phyloP scores from a whole-genome alignment of 2,329 filamentous ascomycete genomes.

The Calonectria hongkongensis region DNA sequence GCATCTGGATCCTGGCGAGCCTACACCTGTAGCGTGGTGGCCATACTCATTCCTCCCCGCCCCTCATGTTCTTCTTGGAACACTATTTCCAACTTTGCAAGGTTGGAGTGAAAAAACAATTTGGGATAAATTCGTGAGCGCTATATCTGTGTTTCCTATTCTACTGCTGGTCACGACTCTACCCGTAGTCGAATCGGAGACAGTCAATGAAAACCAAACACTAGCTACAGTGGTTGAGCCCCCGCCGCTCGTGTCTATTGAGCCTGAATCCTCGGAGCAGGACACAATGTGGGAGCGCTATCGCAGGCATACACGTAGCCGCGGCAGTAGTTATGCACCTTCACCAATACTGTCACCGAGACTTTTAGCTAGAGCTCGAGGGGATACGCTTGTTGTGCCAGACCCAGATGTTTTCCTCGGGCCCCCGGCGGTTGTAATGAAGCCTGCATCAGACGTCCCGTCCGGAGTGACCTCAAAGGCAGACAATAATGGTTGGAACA shows the following conservation, averaged over 20 bases:
- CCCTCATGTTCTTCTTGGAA: slow-evolving; percentile 81
- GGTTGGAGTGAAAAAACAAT: slow-evolving; percentile 87
- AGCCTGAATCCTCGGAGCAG: slow-evolving; percentile 59
- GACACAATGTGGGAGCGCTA: slow-evolving; percentile 78
- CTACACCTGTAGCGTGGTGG: slow-evolving; percentile 83
- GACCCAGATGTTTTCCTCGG: slow-evolving; percentile 47
- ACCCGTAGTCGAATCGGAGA: slow-evolving; percentile 88
- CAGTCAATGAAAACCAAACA: slow-evolving; percentile 65
- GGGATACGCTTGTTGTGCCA: slow-evolving; percentile 43
- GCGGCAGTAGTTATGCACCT: slow-evolving; percentile 51
- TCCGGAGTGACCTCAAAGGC: slow-evolving; percentile 59
- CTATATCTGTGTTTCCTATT: slow-evolving; percentile 91
- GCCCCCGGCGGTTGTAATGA: slow-evolving; percentile 51
- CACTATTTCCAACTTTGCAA: slow-evolving; percentile 90
- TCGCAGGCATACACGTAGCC: slow-evolving; percentile 65
- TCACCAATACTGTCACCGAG: slow-evolving; percentile 45
- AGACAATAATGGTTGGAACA: slow-evolving; percentile 82
- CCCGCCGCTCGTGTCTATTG: slow-evolving; percentile 60
- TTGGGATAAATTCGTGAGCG: slow-evolving; percentile 88
- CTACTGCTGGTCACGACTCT: slow-evolving; percentile 92
- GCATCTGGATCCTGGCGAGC: slow-evolving; percentile 61
- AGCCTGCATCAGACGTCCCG: slow-evolving; percentile 58
- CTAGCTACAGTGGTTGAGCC: slow-evolving; percentile 56
- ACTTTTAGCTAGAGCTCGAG: slow-evolving; percentile 48
- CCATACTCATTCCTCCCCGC: slow-evolving; percentile 84